A percentile compares a stretch with the other conserved stretches of the same genome.
phyloP scores from a whole-genome alignment of 2,329 filamentous ascomycete species.

The Xylaria sp. region DNA sequence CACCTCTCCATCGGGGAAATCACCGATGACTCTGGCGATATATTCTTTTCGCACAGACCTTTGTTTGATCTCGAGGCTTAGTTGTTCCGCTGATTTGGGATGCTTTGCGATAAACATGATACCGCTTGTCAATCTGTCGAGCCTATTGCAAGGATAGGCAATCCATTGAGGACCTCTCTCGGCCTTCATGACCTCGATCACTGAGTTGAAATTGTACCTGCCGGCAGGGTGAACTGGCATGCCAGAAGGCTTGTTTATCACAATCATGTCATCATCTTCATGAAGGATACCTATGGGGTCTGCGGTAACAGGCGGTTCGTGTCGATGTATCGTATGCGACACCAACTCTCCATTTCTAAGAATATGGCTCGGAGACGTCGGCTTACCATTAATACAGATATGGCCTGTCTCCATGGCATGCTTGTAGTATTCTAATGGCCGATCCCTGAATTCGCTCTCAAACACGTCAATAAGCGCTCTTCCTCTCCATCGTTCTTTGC shows the following conservation, averaged over 20 bases:
- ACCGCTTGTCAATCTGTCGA: slow-evolving; percentile 90
- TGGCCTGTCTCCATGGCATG: slow-evolving; percentile 78
- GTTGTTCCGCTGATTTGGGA: slow-evolving; percentile 73
- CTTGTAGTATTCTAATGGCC: slow-evolving; percentile 84
- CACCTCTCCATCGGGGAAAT: slow-evolving; percentile 89
- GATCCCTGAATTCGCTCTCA: slow-evolving; percentile 86
- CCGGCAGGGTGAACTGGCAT: slow-evolving; percentile 95
- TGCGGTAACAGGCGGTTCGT: slow-evolving; percentile 89
- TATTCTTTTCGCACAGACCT: slow-evolving; percentile 95
- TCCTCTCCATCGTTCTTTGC: slow-evolving; percentile 91
- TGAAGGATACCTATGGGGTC: slow-evolving; percentile 81
- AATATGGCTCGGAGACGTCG: slow-evolving; percentile 66
- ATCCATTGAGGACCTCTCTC: slow-evolving; percentile 63
- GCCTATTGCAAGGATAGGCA: slow-evolving; percentile 80
- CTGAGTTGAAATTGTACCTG: slow-evolving; percentile 92
- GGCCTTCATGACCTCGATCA: slow-evolving; percentile 89
- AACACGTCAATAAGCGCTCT: slow-evolving; percentile 85
- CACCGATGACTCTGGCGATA: slow-evolving; percentile 84
- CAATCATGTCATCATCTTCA: slow-evolving; percentile 90
- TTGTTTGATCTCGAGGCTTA: slow-evolving; percentile 75
- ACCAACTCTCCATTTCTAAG: slow-evolving; percentile 90
- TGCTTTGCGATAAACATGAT: slow-evolving; percentile 98
- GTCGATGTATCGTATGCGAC: slow-evolving; percentile 90
- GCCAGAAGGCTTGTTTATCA: slow-evolving; percentile 95
- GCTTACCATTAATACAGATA: slow-evolving; percentile 79